A percentile compares a stretch with the other conserved stretches of the same genome.
Evolutionary conservation across 805 yeast species (phyloP).

Genomic region (Starmera caribaea): DNA sequence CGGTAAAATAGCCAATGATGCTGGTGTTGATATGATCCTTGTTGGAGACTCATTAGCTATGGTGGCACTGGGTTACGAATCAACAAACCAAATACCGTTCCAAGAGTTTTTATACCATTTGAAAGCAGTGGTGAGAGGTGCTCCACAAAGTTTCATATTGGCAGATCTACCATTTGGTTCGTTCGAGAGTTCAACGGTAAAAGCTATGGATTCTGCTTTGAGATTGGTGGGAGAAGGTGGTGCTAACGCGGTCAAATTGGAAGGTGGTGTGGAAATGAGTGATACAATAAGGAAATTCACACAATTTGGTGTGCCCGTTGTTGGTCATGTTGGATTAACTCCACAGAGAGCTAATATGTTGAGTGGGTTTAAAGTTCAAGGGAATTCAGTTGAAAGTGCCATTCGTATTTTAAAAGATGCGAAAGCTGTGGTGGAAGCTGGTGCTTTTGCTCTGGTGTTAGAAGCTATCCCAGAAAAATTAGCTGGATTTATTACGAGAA

Average conservation of each 20-base stretch:
- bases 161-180: conserved; percentile 89
- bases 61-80: conserved; percentile 77
- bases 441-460: conserved; percentile 63
- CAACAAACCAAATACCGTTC: conserved; percentile 65
- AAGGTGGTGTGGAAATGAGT: conserved; percentile 60
- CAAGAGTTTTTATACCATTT: conserved; percentile 77
- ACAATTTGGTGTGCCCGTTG: conserved; percentile 72
- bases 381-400: conserved; percentile 47
- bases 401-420: conserved; percentile 56
- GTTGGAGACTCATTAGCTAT: conserved; percentile 92
- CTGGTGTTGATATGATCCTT: conserved; percentile 59
- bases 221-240: conserved; percentile 40
- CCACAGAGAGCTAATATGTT: conserved; percentile 76
- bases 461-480: conserved; percentile 82
- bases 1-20: conserved; percentile 54
- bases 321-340: conserved; percentile 88
- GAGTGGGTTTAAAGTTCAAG: conserved; percentile 89
- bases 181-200: conserved; percentile 53
- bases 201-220: conserved; percentile 54
- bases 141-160: conserved; percentile 51
- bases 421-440: conserved; percentile 56
- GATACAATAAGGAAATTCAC: conserved; percentile 47
- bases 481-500: conserved; percentile 53
- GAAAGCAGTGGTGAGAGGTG: conserved; percentile 68
- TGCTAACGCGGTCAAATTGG: conserved; percentile 74